Base-by-base conservation (phyloP, 768 basidiomycete species). In the Asterophora lycoperdoides region DNA sequence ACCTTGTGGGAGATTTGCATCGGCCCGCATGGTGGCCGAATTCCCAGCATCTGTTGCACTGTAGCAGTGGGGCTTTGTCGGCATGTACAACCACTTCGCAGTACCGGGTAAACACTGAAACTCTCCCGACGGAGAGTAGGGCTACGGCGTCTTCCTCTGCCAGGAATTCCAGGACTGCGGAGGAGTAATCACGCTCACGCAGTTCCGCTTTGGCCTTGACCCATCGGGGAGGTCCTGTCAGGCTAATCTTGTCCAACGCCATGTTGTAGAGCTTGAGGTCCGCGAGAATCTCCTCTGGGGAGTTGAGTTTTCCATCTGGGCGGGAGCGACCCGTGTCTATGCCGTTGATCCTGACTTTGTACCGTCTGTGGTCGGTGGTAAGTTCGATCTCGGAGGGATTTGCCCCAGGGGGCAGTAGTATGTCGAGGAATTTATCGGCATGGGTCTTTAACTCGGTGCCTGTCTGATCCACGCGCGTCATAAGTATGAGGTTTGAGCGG, bases 281-380 rank as follows among this genome's bases (percentile, higher is more conserved):
- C 15, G 34, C 49, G 17, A 23, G 8, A 5, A 51, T 32, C 15
- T 35, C 38, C 17, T 33, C 14, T 4, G 39, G 43, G 4, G 43
- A 34, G 40, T 45, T 33, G 1, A 37, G 20, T 6, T 14, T 4
- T 8, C 11, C 26, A 11, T 41, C 14, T 3, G 29, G 8, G 1
- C 10, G 4, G 3, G 3, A 3, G 30, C 30, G 30, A 3, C 35
- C 34, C 6, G 49, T 51, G 23, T 38, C 35, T 1, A 46, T 34
- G 2, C 54, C 51, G 8, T 59, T 57, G 1, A 63, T 35, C 15
- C 56, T 44, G 2, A 60, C 49, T 41, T 59, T 63, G 47, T 23
- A 63, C 46, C 56, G 53, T 26, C 51, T 56, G 38, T 63, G 58
- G 34, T 56, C 61, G 28, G 53, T 49, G n/a, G 51, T 10, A 5